Evolutionary conservation across 257 asterid species (phyloP), one percentile per base, ranked within the genome.

Genomic region (Solanum dulcamara): DNA sequence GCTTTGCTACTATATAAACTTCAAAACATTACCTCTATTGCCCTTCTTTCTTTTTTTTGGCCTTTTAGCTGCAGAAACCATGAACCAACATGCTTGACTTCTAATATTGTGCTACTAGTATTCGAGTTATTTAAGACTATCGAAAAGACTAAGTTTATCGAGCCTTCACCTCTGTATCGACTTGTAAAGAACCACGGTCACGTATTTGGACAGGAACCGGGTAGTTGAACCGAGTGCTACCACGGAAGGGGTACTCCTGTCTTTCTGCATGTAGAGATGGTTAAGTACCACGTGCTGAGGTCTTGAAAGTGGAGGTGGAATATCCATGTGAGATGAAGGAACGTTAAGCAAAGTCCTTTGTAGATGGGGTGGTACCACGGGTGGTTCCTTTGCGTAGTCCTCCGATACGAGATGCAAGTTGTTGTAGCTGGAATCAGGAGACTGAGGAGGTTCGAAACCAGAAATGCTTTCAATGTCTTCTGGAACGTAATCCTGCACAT

Each of bases 231-330:
- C 98, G 15, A 97, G 99, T 33, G 98, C 99, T 13, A 97, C 98
- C 67, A 97, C 96, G 0, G 98, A 91, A 5, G 96, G 97, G 60
- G 93, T 92, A 90, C 83, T 93, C 83, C 96, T 90, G 35, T 93
- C 99, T 87, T 93, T 93, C 86, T 97, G 98, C 98, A 97, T 95
- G 96, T 94, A 97, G 74, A 97, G 99, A 89, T 97, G 99, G 89
- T 97, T 97, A 26, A 97, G 95, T 74, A 97, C 94, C n/a, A 95
- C 99, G 20, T 97, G 99, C 88, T 94, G 99, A 35, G 99, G 99
- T 87, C 98, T 92, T 10, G 99, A 93, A 87, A 89, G 89, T 20
- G 99, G 94, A 55, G 26, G 97, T 7, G 93, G 96, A 68, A 97
- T 92, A 88, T 97, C 99, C 97, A 93, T 90, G 59, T 94, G 97